phyloP scores from a whole-genome alignment of 768 basidiomycete genomes.

The Myochromella boudieri region DNA sequence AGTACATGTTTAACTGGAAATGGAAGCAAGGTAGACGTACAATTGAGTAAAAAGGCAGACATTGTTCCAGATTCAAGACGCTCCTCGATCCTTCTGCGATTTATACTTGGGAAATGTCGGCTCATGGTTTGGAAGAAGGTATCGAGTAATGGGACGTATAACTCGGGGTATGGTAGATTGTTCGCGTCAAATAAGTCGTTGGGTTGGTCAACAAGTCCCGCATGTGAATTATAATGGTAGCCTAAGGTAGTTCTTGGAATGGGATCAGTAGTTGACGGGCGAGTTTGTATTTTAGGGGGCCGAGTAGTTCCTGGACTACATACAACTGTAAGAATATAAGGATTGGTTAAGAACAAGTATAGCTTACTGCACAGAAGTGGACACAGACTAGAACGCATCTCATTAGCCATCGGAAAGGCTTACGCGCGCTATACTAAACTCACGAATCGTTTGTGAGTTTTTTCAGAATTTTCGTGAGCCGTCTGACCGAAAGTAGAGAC shows the following conservation, averaged over 20 bases:
- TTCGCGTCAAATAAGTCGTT: conserved; percentile 15
- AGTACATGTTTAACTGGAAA: no score
- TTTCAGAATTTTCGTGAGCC: conserved; percentile 9
- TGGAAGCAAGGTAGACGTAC: conserved; percentile 1
- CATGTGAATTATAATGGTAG: not conserved
- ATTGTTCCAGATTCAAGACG: conserved; percentile 14
- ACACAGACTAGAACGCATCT: not conserved
- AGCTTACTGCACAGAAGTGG: conserved; percentile 2
- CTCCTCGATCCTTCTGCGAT: conserved; percentile 15
- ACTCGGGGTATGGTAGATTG: conserved; percentile 12
- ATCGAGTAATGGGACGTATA: conserved; percentile 15
- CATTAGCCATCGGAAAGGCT: not conserved
- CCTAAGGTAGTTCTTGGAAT: not conserved
- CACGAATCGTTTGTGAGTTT: conserved; percentile 12
- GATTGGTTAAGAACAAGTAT: no score
- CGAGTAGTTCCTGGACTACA: conserved; percentile 9
- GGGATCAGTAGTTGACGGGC: not conserved
- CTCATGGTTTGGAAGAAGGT: conserved; percentile 15
- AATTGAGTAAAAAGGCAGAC: conserved; percentile 19
- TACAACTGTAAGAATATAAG: not conserved
- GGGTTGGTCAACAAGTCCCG: conserved; percentile 2
- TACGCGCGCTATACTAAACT: not conserved
- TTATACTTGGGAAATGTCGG: conserved; percentile 16
- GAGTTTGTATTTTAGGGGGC: conserved; percentile 6
- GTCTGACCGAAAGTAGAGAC: conserved; percentile 3